Conservation (phyloP, 2,329 filamentous ascomycete genomes). For the Endoconidiophora polonica region DNA sequence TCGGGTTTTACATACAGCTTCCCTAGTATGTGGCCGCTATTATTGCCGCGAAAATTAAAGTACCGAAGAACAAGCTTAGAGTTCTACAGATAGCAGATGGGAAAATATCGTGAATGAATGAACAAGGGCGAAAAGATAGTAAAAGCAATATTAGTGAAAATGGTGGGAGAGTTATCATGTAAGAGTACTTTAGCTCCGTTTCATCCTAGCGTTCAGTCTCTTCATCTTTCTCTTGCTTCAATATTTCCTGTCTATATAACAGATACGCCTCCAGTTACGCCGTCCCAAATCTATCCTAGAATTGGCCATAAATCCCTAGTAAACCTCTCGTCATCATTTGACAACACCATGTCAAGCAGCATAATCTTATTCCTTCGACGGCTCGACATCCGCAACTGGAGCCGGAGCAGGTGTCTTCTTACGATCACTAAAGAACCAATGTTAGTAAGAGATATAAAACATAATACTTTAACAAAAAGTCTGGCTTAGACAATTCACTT, state of each 20-base stretch:
- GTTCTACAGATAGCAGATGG: too few relatives aligned
- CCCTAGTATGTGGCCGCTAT: too few relatives aligned
- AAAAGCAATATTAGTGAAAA: neutral
- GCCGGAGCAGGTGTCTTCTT: slow-evolving; percentile 8
- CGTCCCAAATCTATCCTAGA: neutral
- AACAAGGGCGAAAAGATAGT: too few relatives aligned
- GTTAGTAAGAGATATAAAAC: neutral
- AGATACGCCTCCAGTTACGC: neutral
- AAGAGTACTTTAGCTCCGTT: neutral
- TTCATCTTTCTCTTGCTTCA: too few relatives aligned
- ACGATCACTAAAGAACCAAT: slow-evolving; percentile 4
- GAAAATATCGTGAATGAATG: too few relatives aligned
- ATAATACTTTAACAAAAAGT: neutral
- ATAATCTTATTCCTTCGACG: neutral
- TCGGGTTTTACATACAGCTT: too few relatives aligned
- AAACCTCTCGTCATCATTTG: neutral
- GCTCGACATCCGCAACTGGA: slow-evolving; percentile 1
- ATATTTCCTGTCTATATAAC: neutral
- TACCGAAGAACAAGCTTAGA: too few relatives aligned
- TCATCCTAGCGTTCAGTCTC: neutral
- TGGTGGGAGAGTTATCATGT: neutral
- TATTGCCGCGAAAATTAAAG: too few relatives aligned
- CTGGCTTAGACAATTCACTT: slow-evolving; percentile 28
- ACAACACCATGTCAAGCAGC: too few relatives aligned
- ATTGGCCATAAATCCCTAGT: neutral